Base-by-base conservation (phyloP, 2,329 filamentous ascomycete species). In the Trichoderma asperellum region DNA sequence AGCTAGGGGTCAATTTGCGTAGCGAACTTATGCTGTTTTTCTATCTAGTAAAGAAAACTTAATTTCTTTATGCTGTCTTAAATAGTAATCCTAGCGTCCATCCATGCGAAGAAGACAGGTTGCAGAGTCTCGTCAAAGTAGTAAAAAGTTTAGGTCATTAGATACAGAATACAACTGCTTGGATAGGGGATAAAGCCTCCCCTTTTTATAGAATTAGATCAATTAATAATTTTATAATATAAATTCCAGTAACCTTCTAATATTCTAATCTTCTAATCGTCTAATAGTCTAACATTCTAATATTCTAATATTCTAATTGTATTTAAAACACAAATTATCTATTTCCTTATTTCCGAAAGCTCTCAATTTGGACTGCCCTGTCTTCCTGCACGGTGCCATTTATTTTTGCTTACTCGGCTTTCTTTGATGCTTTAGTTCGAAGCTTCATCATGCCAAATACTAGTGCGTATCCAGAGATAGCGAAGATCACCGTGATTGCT, bases 401-500 rank as follows among this genome's bases (percentile, higher is more conserved):
- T 5, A 43, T 7, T 14, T 6, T 4, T 43, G 40, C 12, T 24
- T 76, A 81, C 74, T 82, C 79, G 0, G 82, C 82, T 76, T 80
- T 83, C 78, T 84, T 85, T 2, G 82, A 82, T 7, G 79, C 78
- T 78, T 84, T 84, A 21, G 82, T 84, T 27, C 83, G 76, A 52
- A 85, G 76, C 77, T 84, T 84, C 83, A 85, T 85, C 65, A 85
- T 74, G 1, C 73, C 68, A 68, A 81, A 83, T 6, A 85, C 83
- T 60, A 84, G 56, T 0, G 75, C 76, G 64, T 90, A 91, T 1
- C 83, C 85, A 67, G 82, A 85, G 47, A 87, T 70, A 0, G 81
- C 84, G 71, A 90, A 89, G 5, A 87, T 78, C 1, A 84, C 85
- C 2, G 86, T 83, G 59, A 91, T 88, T 0, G 75, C 90, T 0